A percentile compares a stretch with the other conserved stretches of the same genome.
Evolutionary conservation across 495 filamentous ascomycete species (phyloP).

Genomic region (Mytilinidion resinicola): DNA sequence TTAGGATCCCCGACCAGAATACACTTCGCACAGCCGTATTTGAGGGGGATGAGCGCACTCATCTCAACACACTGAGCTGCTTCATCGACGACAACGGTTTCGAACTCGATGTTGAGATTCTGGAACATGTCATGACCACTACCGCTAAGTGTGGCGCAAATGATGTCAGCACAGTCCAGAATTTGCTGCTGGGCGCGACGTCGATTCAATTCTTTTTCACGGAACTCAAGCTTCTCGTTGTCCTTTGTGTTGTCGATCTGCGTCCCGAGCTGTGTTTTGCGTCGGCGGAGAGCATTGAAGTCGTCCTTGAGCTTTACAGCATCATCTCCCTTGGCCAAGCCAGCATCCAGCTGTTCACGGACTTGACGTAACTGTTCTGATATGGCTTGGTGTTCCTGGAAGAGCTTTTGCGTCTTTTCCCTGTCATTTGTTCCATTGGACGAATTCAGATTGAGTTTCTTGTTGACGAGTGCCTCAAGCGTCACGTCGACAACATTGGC

Average conservation of each 20-base stretch:
- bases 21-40: constrained; percentile 95
- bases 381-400: constrained; percentile 71
- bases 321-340: constrained; percentile 56
- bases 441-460: constrained; percentile 53
- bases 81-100: constrained; percentile 97
- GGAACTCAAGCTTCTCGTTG: constrained; percentile 64
- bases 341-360: constrained; percentile 63
- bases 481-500: constrained; percentile 84
- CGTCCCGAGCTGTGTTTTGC: constrained; percentile 65
- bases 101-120: constrained; percentile 88
- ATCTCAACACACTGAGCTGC: constrained; percentile 97
- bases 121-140: constrained; percentile 98
- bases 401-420: constrained; percentile 66
- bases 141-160: constrained; percentile 92
- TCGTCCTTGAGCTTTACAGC: constrained; percentile 64
- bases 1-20: constrained; percentile 97
- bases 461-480: constrained; percentile 82
- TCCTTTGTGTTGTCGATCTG: constrained; percentile 81
- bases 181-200: constrained; percentile 84
- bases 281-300: constrained; percentile 68
- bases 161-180: constrained; percentile 79
- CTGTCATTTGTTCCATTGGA: constrained; percentile 40
- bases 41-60: constrained; percentile 91
- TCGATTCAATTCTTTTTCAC: constrained; percentile 79
- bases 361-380: constrained; percentile 63